Conservation (phyloP, 257 asterid genomes). For the Penstemon barbatus region DNA sequence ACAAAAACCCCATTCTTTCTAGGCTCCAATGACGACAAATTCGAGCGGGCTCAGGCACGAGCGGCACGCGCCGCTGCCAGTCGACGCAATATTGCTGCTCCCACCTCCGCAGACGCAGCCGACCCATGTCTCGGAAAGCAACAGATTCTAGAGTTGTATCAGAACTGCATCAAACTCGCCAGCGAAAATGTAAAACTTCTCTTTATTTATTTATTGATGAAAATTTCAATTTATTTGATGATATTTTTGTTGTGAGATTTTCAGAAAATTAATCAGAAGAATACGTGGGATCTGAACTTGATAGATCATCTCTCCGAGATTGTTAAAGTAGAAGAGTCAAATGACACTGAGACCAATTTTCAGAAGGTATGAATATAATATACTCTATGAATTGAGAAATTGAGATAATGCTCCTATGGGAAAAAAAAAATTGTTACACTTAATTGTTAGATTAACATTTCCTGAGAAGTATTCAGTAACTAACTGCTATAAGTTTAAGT, state of each 20-base stretch:
- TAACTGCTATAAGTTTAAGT: too few relatives aligned
- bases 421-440: too few relatives aligned
- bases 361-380: slow-evolving; percentile 56
- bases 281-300: slow-evolving; percentile 93
- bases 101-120: slow-evolving; percentile 34
- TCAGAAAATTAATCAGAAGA: slow-evolving; percentile 95
- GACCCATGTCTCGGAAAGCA: slow-evolving; percentile 65
- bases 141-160: slow-evolving; percentile 82
- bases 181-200: slow-evolving; percentile 69
- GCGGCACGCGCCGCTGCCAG: slow-evolving; percentile 66
- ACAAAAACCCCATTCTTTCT: slow-evolving; percentile 69
- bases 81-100: slow-evolving; percentile 59
- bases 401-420: background rate
- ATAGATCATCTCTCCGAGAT: slow-evolving; percentile 86
- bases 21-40: slow-evolving; percentile 88
- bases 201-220: background rate
- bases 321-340: slow-evolving; percentile 78
- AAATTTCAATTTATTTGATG: background rate
- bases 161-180: slow-evolving; percentile 93
- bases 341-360: slow-evolving; percentile 84
- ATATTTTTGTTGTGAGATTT: slow-evolving; percentile 14
- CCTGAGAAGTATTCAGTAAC: too few relatives aligned
- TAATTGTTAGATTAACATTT: too few relatives aligned
- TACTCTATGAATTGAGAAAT: background rate
- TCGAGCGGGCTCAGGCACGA: slow-evolving; percentile 90